Percentiles rank a stretch among this genome's conserved stretches.
Conservation (phyloP, 306 rosid species). For the Phaseolus lunatus region DNA sequence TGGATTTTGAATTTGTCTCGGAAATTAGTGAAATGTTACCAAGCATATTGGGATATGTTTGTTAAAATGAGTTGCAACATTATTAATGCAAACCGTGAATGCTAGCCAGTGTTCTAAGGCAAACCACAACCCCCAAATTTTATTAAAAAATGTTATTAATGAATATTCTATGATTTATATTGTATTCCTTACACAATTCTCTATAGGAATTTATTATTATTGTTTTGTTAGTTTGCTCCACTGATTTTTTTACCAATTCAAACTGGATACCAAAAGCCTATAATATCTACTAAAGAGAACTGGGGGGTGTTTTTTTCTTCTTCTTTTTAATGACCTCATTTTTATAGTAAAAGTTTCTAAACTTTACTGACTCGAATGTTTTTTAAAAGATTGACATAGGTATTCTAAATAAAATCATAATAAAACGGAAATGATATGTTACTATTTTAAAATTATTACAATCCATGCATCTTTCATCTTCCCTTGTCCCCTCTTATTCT, state of each 20-base stretch:
- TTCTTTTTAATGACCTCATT: background rate
- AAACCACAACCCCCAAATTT: no score
- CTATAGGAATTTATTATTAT: background rate
- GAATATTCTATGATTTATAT: background rate
- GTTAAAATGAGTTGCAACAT: constrained; percentile 15
- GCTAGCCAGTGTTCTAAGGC: background rate
- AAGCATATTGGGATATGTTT: constrained; percentile 29
- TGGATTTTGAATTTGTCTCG: constrained; percentile 41
- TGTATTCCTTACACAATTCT: background rate
- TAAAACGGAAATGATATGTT: background rate
- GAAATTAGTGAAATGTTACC: constrained; percentile 20
- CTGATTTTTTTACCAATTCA: background rate
- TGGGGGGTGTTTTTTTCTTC: background rate
- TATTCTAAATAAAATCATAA: background rate
- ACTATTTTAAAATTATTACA: constrained; percentile 18
- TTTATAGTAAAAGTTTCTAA: constrained; percentile 2
- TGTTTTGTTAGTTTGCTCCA: background rate
- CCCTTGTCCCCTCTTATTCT: constrained; percentile 2
- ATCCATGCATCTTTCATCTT: constrained; percentile 3
- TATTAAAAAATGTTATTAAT: background rate
- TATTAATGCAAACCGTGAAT: background rate
- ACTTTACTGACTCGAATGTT: constrained; percentile 16
- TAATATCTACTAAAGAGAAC: background rate
- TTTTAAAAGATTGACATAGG: background rate
- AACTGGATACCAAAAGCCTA: background rate